Base-by-base conservation (phyloP, 345 rosid genomes). In the Capsella bursapastoris region DNA sequence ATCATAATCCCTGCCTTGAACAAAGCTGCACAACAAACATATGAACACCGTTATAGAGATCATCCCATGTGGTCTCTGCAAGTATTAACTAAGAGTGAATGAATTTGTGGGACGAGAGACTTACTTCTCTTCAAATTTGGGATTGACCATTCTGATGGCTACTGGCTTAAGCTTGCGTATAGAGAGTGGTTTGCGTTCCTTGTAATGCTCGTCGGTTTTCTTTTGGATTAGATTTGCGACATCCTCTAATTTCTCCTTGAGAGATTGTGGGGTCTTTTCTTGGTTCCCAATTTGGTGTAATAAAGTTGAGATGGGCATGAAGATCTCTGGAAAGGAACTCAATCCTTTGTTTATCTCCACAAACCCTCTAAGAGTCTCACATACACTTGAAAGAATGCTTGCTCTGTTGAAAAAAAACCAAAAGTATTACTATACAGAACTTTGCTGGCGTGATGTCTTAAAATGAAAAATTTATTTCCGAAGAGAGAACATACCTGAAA, bases 1-100 rank as follows among this genome's bases (percentile, higher is more conserved):
- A 82, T 92, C 99, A 16, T 92, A 92, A 82, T 95, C 98, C 79
- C 92, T 89, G 40, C 91, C 94, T 85, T 83, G 88, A 11, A 77
- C 89, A 80, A 81, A 95, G 86, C 98, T 95, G 91, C 89, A 86
- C 37, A 76, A 82, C 43, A 69, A 67, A 76, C 5, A 75, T 68
- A 53, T 66, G 57, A 47, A 57, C 62, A 55, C 9, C 67, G 35
- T 67, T 66, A 44, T 6, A 41, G 29, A 59, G 43, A 55, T 48
- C 57, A 45, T 22, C 6, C 49, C 15, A 7, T 6, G n/a, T 64
- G 28, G 22, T 13, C 41, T 50, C 25, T 22, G 6, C 28, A 68
- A 53, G 44, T 66, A 48, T 25, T 14, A 56, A 57, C 35, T n/a
- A 55, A 61, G 27, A 57, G 37, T 59, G 45, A 57, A 60, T 5